Percentiles rank a stretch among this genome's conserved stretches.
phyloP scores from a whole-genome alignment of 257 asterid species.

The Nicotiana tomentosiformis region DNA sequence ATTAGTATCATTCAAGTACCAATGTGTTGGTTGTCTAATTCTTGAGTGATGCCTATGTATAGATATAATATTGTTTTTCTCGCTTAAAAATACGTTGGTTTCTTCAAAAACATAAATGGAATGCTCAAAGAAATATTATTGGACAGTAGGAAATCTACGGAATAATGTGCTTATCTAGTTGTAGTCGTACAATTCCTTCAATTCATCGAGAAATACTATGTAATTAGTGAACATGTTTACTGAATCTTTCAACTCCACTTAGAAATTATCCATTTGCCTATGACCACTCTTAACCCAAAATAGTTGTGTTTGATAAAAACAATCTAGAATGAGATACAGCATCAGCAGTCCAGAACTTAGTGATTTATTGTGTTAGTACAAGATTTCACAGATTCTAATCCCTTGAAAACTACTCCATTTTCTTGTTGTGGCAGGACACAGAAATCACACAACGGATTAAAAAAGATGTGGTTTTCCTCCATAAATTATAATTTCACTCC shows the following conservation, averaged over 20 bases:
- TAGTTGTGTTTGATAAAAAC: neutral
- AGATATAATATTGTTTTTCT: neutral
- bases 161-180: neutral
- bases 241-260: neutral
- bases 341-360: no score
- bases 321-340: neutral
- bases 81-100: neutral
- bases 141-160: neutral
- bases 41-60: neutral
- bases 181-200: neutral
- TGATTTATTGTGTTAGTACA: neutral
- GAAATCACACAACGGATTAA: neutral
- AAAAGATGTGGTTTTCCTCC: conserved; percentile 1
- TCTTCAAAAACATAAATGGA: neutral
- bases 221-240: neutral
- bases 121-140: neutral
- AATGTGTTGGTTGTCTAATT: neutral
- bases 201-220: neutral
- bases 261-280: neutral
- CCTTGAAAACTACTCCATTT: neutral
- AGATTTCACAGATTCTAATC: neutral
- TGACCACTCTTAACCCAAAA: neutral
- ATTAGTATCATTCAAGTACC: neutral
- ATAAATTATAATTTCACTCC: conserved; percentile 35
- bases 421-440: neutral